Evolutionary conservation across 768 basidiomycete species (phyloP).

Genomic region (Xerocomus spinulosus): DNA sequence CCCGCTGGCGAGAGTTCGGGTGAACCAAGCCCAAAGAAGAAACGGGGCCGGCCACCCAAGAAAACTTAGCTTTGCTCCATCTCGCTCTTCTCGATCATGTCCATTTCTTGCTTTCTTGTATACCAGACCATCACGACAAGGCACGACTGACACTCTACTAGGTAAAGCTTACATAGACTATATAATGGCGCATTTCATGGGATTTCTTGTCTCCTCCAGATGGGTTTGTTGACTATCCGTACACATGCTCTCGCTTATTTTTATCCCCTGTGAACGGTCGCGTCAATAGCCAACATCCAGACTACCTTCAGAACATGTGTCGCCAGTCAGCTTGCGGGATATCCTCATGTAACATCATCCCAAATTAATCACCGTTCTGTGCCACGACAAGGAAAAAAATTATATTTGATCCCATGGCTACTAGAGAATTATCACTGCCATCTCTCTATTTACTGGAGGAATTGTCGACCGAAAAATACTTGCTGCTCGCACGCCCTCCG

Average conservation of each 20-base stretch:
- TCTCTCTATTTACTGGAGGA: constrained; percentile 25
- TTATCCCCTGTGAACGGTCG: constrained; percentile 30
- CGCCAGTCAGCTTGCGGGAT: constrained; percentile 22
- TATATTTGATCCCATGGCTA: constrained; percentile 20
- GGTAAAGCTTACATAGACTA: constrained; percentile 35
- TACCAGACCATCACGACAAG: constrained; percentile 32
- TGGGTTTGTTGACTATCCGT: constrained; percentile 9
- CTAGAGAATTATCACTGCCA: constrained; percentile 12
- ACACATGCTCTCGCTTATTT: constrained; percentile 29
- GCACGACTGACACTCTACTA: constrained; percentile 33
- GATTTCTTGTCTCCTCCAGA: constrained; percentile 18
- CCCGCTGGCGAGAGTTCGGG: constrained; percentile 36
- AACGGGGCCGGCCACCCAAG: constrained; percentile 67
- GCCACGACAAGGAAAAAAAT: constrained; percentile 17
- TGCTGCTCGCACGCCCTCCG: constrained; percentile 30
- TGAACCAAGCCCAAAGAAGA: constrained; percentile 59
- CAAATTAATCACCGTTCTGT: constrained; percentile 35
- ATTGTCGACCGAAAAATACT: constrained; percentile 19
- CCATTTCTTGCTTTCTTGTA: constrained; percentile 35
- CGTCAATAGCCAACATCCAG: constrained; percentile 11
- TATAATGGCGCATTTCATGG: constrained; percentile 27
- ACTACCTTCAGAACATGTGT: constrained; percentile 24
- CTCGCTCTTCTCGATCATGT: constrained; percentile 21
- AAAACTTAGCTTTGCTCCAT: constrained; percentile 21
- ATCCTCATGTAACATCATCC: constrained; percentile 29